phyloP scores from a whole-genome alignment of 306 rosid species.

The Acacia melanoxylon region DNA sequence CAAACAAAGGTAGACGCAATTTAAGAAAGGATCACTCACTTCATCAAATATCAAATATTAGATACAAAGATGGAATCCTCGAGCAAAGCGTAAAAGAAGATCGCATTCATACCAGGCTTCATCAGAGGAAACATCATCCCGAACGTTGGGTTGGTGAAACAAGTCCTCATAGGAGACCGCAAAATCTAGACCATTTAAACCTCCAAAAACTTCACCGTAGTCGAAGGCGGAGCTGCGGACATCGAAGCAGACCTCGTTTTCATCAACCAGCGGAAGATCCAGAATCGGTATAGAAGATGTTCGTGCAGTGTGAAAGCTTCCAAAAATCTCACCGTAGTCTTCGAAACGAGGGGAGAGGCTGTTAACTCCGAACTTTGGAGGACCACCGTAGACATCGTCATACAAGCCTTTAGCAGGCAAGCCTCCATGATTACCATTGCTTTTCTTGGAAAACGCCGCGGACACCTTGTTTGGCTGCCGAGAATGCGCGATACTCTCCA shows the following conservation, averaged over 20 bases:
- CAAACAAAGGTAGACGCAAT: not conserved
- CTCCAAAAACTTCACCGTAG: conserved; percentile 78
- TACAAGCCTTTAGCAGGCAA: conserved; percentile 47
- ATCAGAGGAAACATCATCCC: conserved; percentile 47
- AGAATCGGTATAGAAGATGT: conserved; percentile 85
- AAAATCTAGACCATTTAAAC: conserved; percentile 57
- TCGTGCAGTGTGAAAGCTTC: conserved; percentile 70
- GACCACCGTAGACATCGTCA: conserved; percentile 87
- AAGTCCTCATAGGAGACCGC: conserved; percentile 66
- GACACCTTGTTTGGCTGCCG: conserved; percentile 60
- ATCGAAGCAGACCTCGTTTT: conserved; percentile 62
- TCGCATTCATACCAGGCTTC: conserved; percentile 74
- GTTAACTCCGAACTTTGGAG: conserved; percentile 69
- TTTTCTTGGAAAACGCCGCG: conserved; percentile 54
- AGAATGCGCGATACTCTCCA: conserved; percentile 76
- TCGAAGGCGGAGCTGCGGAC: conserved; percentile 62
- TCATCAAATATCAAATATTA: conserved; percentile 14
- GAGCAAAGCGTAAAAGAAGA: conserved; percentile 13
- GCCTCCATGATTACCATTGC: conserved; percentile 37
- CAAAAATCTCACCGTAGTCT: conserved; percentile 91
- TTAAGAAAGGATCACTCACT: conserved; percentile 31
- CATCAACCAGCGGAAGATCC: conserved; percentile 79
- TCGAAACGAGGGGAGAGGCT: conserved; percentile 82
- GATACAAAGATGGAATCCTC: not conserved
- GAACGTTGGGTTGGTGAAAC: conserved; percentile 39